Percentiles rank a stretch among this genome's conserved stretches.
These are phyloP conservation scores for Stagonosporopsis tanaceti DNA, from an alignment of 2,329 filamentous ascomycete species.

Conservation along the genomic window DNA sequence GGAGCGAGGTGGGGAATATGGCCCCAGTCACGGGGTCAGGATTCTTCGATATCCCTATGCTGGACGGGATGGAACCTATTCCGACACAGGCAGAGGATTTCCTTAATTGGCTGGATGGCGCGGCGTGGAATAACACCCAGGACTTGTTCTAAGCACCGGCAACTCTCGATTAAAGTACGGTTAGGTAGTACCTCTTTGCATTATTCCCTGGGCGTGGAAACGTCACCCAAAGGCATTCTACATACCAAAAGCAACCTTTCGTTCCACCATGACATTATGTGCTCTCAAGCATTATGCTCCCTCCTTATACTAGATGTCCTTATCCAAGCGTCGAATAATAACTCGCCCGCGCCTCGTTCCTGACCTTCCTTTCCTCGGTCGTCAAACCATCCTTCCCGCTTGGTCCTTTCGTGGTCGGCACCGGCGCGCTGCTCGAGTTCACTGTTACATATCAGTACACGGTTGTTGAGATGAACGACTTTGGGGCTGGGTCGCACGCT, in stretches of 20 bases:
- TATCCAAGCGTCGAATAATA: constrained; percentile 20
- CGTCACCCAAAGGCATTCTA: no score
- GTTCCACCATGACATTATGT: not conserved
- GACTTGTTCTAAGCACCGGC: constrained; percentile 22
- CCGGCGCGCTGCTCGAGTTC: not conserved
- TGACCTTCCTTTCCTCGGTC: constrained; percentile 14
- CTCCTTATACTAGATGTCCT: no score
- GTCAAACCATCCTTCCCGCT: constrained; percentile 5
- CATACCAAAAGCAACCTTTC: not conserved
- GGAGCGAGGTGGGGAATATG: constrained; percentile 15
- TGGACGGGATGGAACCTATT: constrained; percentile 48
- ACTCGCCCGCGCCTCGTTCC: constrained; percentile 21
- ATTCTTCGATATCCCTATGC: constrained; percentile 47
- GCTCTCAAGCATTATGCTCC: no score
- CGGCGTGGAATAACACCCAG: constrained; percentile 46
- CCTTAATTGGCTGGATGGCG: constrained; percentile 48
- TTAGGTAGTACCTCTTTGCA: not conserved
- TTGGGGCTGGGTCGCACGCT: constrained; percentile 12
- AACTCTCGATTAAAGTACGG: not conserved
- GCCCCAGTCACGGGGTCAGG: constrained; percentile 29
- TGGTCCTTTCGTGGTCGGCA: constrained; percentile 4
- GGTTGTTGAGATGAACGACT: not conserved
- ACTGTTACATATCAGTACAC: not conserved
- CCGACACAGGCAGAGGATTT: constrained; percentile 48
- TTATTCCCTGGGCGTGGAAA: not conserved